Conservation (phyloP, 2,329 filamentous ascomycete genomes). For the Gyromitra esculenta region DNA sequence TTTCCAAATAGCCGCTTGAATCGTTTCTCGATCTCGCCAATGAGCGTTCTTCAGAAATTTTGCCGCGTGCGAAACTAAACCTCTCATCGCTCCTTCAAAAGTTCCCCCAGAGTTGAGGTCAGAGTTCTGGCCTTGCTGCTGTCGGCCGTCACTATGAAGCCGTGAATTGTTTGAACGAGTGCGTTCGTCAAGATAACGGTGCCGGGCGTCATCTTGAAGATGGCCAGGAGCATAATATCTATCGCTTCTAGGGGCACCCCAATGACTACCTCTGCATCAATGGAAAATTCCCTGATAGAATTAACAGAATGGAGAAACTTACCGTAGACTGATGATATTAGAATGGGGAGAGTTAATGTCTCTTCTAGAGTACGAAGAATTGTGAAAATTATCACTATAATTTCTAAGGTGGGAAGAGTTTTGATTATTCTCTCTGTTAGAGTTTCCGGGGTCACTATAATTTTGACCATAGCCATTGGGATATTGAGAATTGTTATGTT, state of each 20-base stretch:
- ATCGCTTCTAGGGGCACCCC: neutral
- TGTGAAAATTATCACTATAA: neutral
- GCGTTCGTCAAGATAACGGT: neutral
- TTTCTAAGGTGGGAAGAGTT: neutral
- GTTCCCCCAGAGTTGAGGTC: neutral
- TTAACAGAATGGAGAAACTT: too few species aligned
- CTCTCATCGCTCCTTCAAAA: constrained; percentile 27
- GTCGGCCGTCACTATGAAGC: neutral
- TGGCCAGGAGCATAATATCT: neutral
- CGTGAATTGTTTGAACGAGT: neutral
- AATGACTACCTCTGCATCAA: neutral
- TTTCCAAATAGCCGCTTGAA: constrained; percentile 36
- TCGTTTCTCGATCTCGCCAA: constrained; percentile 32
- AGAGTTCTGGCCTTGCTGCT: neutral
- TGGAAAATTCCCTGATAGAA: neutral
- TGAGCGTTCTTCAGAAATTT: constrained; percentile 29
- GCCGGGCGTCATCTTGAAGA: neutral
- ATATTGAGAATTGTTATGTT: neutral
- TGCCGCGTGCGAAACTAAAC: constrained; percentile 26
- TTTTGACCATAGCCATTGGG: neutral
- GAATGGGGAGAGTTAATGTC: neutral
- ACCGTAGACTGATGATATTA: neutral
- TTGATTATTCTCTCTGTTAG: neutral
- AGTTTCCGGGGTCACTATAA: neutral
- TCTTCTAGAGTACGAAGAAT: neutral